Percentiles rank a stretch among this genome's conserved stretches.
These are phyloP conservation scores for Diplodia intermedia DNA, from an alignment of 2,329 filamentous ascomycete species.

Conservation along the genomic window DNA sequence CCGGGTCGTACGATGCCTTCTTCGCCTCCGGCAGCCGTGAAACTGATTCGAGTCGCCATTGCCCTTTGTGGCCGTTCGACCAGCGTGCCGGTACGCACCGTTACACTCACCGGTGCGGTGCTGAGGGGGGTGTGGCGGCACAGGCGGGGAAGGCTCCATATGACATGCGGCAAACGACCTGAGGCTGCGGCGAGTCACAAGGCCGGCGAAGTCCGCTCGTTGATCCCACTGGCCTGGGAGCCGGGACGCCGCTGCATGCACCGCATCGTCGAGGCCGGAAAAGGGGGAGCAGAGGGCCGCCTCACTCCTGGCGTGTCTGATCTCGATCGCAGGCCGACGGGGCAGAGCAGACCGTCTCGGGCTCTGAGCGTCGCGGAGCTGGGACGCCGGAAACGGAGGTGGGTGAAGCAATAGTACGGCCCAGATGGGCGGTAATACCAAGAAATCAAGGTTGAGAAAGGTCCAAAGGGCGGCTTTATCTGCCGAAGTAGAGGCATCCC, in stretches of 20 bases:
- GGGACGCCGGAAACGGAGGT: slow-evolving; percentile 15
- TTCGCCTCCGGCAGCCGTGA: slow-evolving; percentile 20
- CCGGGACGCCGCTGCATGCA: slow-evolving; percentile 8
- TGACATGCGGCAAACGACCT: slow-evolving; percentile 26
- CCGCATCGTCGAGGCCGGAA: not conserved
- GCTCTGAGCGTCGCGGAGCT: slow-evolving; percentile 20
- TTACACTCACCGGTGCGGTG: slow-evolving; percentile 28
- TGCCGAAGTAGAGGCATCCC: slow-evolving; percentile 19
- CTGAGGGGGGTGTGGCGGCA: slow-evolving; percentile 3
- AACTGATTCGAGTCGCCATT: slow-evolving; percentile 29
- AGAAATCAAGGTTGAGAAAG: slow-evolving; percentile 15
- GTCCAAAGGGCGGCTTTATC: slow-evolving; percentile 13
- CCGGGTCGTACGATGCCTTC: slow-evolving; percentile 27
- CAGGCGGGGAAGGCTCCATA: slow-evolving; percentile 25
- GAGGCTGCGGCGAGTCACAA: slow-evolving; percentile 24
- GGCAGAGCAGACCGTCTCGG: slow-evolving; percentile 4
- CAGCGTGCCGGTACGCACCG: slow-evolving; percentile 14
- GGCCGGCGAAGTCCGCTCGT: slow-evolving; percentile 29
- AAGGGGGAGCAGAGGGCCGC: not conserved
- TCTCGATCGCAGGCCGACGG: slow-evolving; percentile 5
- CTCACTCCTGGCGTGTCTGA: slow-evolving; percentile 4
- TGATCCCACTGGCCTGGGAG: slow-evolving; percentile 15
- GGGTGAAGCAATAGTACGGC: slow-evolving; percentile 18
- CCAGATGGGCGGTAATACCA: slow-evolving; percentile 1
- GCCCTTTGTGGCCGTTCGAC: slow-evolving; percentile 6